Evolutionary conservation across 2,329 filamentous ascomycete species (phyloP).

Genomic region (Penicillium vulpinum): DNA sequence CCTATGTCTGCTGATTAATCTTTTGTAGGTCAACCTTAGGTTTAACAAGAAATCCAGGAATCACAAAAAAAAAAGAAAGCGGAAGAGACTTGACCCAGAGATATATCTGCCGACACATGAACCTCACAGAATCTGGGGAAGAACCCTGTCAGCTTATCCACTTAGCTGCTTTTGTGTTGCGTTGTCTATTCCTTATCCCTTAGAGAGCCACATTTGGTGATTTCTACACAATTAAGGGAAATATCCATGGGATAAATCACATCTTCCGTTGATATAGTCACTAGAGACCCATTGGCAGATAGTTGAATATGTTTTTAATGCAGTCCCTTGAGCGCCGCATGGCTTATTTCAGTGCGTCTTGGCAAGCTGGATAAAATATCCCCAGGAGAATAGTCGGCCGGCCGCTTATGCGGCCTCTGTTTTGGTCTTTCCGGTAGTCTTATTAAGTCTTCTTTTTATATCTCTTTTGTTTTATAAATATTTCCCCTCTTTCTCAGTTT

Average conservation of each 20-base stretch:
- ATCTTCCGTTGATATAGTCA: neutral
- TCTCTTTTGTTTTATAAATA: no score
- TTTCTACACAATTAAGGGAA: neutral
- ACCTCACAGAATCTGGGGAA: conserved; percentile 4
- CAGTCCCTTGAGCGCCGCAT: neutral
- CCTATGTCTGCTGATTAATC: neutral
- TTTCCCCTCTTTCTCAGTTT: no score
- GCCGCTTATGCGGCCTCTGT: no score
- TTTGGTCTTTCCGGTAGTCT: no score
- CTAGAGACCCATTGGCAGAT: neutral
- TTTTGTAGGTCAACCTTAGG: no score
- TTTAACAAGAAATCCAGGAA: no score
- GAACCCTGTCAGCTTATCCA: neutral
- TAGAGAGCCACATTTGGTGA: neutral
- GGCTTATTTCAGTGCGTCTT: neutral
- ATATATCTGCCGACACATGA: neutral
- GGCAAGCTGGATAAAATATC: neutral
- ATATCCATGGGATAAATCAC: neutral
- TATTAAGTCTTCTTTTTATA: no score
- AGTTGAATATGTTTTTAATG: neutral
- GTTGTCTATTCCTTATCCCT: neutral
- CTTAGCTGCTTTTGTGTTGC: neutral
- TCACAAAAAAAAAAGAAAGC: neutral
- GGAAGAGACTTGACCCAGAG: neutral
- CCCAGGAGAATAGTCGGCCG: no score